A percentile compares a stretch with the other conserved stretches of the same genome.
These are phyloP conservation scores for Suillus fuscotomentosus DNA, from an alignment of 768 basidiomycete species.

Conservation along the genomic window DNA sequence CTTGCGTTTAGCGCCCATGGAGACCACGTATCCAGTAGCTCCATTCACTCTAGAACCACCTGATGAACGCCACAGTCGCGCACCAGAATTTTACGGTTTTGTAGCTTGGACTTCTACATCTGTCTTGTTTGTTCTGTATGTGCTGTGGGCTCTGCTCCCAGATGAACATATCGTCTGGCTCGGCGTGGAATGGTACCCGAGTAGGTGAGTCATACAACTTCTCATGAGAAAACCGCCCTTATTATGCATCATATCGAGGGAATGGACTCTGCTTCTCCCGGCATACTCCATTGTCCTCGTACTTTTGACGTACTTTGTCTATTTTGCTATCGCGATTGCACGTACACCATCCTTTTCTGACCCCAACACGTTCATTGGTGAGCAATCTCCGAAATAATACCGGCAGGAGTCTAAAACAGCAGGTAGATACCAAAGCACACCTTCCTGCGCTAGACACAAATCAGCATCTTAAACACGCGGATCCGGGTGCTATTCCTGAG, in stretches of 20 bases:
- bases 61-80: slow-evolving; percentile 56
- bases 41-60: slow-evolving; percentile 39
- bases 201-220: slow-evolving; percentile 49
- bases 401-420: slow-evolving; percentile 11
- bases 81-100: slow-evolving; percentile 89
- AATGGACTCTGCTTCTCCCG: slow-evolving; percentile 84
- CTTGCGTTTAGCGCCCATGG: background rate
- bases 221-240: background rate
- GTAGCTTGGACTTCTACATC: slow-evolving; percentile 81
- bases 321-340: slow-evolving; percentile 72
- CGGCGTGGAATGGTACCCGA: slow-evolving; percentile 88
- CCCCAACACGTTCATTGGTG: slow-evolving; percentile 67
- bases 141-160: slow-evolving; percentile 81
- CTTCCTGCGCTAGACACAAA: slow-evolving; percentile 39
- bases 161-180: slow-evolving; percentile 62
- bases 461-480: slow-evolving; percentile 51
- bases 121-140: slow-evolving; percentile 63
- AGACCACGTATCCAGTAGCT: slow-evolving; percentile 47
- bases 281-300: slow-evolving; percentile 71
- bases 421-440: slow-evolving; percentile 56
- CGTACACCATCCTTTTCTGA: slow-evolving; percentile 71
- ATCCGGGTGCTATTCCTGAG: slow-evolving; percentile 52
- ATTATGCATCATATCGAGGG: slow-evolving; percentile 41
- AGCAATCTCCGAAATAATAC: slow-evolving; percentile 17
- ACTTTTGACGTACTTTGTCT: slow-evolving; percentile 74